These are phyloP conservation scores for Penicillium parvum DNA, from an alignment of 495 filamentous ascomycete species.

Conservation along the genomic window DNA sequence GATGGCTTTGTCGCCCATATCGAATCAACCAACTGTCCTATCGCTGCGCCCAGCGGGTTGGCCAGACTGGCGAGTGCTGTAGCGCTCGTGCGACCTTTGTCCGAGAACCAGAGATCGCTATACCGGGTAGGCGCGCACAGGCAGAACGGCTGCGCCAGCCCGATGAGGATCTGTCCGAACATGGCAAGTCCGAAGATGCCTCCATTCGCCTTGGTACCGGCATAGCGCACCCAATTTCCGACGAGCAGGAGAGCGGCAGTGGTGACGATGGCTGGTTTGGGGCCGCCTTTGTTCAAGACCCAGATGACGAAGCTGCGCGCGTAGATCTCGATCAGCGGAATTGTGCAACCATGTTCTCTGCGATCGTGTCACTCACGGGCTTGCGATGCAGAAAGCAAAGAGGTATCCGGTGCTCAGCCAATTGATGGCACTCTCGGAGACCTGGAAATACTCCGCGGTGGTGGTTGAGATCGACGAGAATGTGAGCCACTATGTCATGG, in stretches of 20 bases:
- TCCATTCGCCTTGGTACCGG: conserved; percentile 57
- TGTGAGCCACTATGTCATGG: conserved; percentile 72
- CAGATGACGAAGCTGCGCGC: conserved; percentile 60
- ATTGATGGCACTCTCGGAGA: conserved; percentile 75
- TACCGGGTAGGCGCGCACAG: conserved; percentile 86
- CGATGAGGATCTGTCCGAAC: conserved; percentile 92
- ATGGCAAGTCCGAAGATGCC: conserved; percentile 74
- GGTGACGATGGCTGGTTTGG: conserved; percentile 70
- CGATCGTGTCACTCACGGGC: conserved; percentile 53
- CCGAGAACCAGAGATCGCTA: conserved; percentile 91
- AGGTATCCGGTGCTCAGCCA: conserved; percentile 87
- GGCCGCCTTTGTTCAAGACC: conserved; percentile 72
- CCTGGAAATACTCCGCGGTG: conserved; percentile 69
- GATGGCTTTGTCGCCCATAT: conserved; percentile 58
- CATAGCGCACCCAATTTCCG: conserved; percentile 94
- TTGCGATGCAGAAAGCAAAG: conserved; percentile 72
- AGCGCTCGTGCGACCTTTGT: conserved; percentile 74
- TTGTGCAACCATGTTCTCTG: background rate
- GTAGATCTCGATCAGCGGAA: background rate
- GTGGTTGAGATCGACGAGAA: conserved; percentile 81
- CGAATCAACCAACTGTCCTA: conserved; percentile 82
- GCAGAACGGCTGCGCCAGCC: conserved; percentile 88
- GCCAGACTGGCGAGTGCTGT: conserved; percentile 82
- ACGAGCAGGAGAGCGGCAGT: conserved; percentile 67
- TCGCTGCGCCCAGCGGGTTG: conserved; percentile 82